Evolutionary conservation across 2,329 filamentous ascomycete genomes (phyloP).

Genomic region (Colletotrichum tabaci): DNA sequence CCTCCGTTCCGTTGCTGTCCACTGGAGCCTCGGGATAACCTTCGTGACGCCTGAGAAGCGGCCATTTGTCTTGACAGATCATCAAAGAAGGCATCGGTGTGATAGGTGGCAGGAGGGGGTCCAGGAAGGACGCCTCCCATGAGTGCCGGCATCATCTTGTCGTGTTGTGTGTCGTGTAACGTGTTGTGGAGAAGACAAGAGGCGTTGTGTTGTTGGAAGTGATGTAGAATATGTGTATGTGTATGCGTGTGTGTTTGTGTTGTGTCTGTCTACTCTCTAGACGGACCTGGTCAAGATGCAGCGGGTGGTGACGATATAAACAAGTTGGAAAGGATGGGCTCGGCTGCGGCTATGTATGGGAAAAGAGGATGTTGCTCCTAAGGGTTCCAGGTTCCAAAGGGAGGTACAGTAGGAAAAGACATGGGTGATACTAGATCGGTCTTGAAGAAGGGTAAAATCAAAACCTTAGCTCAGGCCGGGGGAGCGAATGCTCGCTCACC

Average conservation of each 20-base stretch:
- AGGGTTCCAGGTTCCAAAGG: conserved; percentile 50
- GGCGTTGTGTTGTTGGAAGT: background rate
- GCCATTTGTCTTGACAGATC: conserved; percentile 68
- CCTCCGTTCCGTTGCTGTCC: conserved; percentile 65
- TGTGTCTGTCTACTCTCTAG: background rate
- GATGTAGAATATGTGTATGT: background rate
- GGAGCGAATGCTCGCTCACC: conserved; percentile 54
- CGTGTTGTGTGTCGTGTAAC: background rate
- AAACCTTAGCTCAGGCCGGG: conserved; percentile 48
- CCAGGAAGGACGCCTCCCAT: conserved; percentile 52
- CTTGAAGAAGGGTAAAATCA: conserved; percentile 54
- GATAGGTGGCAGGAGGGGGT: conserved; percentile 51
- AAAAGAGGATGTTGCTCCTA: conserved; percentile 41
- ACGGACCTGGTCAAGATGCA: background rate
- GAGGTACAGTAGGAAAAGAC: conserved; percentile 48
- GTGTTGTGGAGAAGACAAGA: background rate
- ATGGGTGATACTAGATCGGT: conserved; percentile 51
- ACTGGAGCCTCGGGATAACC: conserved; percentile 64
- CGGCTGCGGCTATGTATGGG: conserved; percentile 48
- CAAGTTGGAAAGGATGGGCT: conserved; percentile 43
- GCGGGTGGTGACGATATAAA: conserved; percentile 36
- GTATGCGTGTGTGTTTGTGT: background rate
- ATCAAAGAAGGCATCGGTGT: conserved; percentile 63
- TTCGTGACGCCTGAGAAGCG: conserved; percentile 61
- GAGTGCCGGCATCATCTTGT: conserved; percentile 53